Percentiles rank a stretch among this genome's conserved stretches.
Evolutionary conservation across 805 yeast species (phyloP).

Genomic region (Barnettozyma salicaria): DNA sequence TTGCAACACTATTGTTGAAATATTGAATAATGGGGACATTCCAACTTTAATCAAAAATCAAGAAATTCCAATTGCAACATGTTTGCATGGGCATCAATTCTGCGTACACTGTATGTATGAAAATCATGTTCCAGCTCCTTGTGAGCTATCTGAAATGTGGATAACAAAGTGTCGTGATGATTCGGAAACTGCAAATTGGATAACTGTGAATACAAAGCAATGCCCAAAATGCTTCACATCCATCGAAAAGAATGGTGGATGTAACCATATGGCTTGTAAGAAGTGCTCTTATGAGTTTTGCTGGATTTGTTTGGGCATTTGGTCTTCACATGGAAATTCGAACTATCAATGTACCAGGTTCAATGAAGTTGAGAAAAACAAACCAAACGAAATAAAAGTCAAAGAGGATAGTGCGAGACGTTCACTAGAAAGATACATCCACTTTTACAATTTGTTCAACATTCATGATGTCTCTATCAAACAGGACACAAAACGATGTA

Average conservation of each 20-base stretch:
- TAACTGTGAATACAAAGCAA: conserved; percentile 71
- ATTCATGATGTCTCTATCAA: conserved; percentile 72
- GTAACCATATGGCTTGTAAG: conserved; percentile 91
- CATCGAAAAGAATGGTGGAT: conserved; percentile 94
- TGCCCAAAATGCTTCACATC: conserved; percentile 78
- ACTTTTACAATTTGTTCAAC: conserved; percentile 66
- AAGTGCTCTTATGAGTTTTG: conserved; percentile 79
- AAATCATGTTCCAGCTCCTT: conserved; percentile 82
- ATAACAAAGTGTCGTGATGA: conserved; percentile 75
- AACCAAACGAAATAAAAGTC: conserved; percentile 32
- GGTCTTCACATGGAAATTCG: conserved; percentile 63
- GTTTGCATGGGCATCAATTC: conserved; percentile 62
- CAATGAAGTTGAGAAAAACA: conserved; percentile 26
- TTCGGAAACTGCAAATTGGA: conserved; percentile 85
- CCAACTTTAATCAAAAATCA: conserved; percentile 6
- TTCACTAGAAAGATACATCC: conserved; percentile 60
- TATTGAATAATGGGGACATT: conserved; percentile 12
- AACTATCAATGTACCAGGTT: conserved; percentile 65
- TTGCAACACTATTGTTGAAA: conserved; percentile 53
- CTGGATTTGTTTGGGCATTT: conserved; percentile 82
- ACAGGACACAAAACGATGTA: conserved; percentile 60
- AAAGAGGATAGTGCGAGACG: conserved; percentile 35
- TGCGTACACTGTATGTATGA: conserved; percentile 73
- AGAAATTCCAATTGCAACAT: conserved; percentile 62
- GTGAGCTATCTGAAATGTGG: conserved; percentile 67